Percentiles rank a stretch among this genome's conserved stretches.
phyloP scores from a whole-genome alignment of 2,329 filamentous ascomycete species.

The Trichoderma oligosporum region DNA sequence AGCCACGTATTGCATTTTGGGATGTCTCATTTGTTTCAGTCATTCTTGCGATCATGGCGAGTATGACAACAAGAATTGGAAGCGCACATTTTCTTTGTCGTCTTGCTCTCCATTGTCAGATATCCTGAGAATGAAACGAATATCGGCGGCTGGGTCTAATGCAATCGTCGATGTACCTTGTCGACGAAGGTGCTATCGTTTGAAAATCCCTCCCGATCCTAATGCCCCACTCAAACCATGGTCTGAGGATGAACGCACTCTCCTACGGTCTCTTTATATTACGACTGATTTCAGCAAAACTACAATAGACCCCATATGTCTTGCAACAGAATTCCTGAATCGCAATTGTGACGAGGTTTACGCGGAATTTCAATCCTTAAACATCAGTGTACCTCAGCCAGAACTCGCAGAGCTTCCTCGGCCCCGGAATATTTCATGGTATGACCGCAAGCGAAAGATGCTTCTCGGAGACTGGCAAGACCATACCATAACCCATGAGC shows the following conservation, averaged over 20 bases:
- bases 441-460: constrained; percentile 54
- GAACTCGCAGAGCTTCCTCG: constrained; percentile 32
- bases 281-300: constrained; percentile 41
- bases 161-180: constrained; percentile 29
- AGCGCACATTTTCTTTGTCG: constrained; percentile 50
- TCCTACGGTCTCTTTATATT: constrained; percentile 47
- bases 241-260: constrained; percentile 46
- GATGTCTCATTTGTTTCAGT: constrained; percentile 57
- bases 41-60: constrained; percentile 61
- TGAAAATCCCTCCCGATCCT: constrained; percentile 23
- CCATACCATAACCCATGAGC: constrained; percentile 51
- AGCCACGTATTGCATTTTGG: constrained; percentile 53
- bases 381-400: constrained; percentile 26
- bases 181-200: constrained; percentile 42
- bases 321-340: constrained; percentile 47
- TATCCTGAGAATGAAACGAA: constrained; percentile 30
- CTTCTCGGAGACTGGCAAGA: constrained; percentile 54
- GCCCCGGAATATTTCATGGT: constrained; percentile 50
- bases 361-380: constrained; percentile 28
- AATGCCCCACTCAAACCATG: constrained; percentile 34
- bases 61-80: constrained; percentile 51
- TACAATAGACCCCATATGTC: constrained; percentile 44
- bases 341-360: constrained; percentile 52
- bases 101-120: constrained; percentile 33
- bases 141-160: constrained; percentile 9